Evolutionary conservation across 345 rosid species (phyloP).

Genomic region (Gossypium arboreum): DNA sequence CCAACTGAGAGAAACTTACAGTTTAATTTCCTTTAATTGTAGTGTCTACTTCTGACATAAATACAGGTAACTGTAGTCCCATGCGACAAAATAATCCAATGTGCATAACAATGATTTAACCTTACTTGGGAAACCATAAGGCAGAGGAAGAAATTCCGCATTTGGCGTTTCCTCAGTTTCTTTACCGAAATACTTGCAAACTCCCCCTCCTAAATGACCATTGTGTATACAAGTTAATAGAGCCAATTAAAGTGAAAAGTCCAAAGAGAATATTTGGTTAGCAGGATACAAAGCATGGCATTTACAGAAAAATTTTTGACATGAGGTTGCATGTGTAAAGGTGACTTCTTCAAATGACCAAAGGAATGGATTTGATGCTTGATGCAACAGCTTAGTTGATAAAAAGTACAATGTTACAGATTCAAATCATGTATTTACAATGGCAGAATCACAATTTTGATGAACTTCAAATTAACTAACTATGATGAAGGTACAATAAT

Average conservation of each 20-base stretch:
- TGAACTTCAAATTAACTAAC: neutral
- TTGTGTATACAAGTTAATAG: slow-evolving; percentile 11
- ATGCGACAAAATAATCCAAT: neutral
- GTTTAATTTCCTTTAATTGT: neutral
- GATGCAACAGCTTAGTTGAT: neutral
- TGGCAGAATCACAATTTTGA: neutral
- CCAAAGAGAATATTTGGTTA: neutral
- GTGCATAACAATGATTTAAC: slow-evolving; percentile 4
- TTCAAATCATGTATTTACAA: neutral
- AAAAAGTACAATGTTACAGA: neutral
- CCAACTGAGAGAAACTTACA: slow-evolving; percentile 5
- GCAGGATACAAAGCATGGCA: neutral
- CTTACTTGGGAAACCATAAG: slow-evolving; percentile 96
- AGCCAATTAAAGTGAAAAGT: neutral
- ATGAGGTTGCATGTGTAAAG: neutral
- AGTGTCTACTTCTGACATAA: neutral
- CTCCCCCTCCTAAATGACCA: slow-evolving; percentile 71
- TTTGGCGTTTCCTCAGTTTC: slow-evolving; percentile 85
- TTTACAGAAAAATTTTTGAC: neutral
- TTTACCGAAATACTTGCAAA: slow-evolving; percentile 70
- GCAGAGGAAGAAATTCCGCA: slow-evolving; percentile 84
- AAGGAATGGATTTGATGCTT: neutral
- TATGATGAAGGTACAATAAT: neutral
- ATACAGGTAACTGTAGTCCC: neutral
- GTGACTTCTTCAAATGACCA: neutral